Conservation (phyloP, 1,284 basidiomycete genomes). For the Porogramme epimiltina region DNA sequence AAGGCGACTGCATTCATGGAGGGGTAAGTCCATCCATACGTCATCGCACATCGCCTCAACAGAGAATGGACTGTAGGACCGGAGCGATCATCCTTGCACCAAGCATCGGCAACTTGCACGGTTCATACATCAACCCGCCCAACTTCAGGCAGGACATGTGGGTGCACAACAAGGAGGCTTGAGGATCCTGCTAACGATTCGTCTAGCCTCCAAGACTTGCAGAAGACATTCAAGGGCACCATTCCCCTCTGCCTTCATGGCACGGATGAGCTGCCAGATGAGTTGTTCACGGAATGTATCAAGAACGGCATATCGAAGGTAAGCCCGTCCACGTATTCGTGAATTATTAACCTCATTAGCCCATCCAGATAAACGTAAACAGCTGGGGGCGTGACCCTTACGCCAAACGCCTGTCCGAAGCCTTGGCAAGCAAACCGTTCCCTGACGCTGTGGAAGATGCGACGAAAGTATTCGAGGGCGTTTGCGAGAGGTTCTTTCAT, state of each 20-base stretch:
- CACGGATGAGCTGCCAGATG: conserved; percentile 47
- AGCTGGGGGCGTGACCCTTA: conserved; percentile 50
- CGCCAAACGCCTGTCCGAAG: conserved; percentile 36
- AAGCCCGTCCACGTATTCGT: neutral
- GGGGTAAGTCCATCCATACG: conserved; percentile 29
- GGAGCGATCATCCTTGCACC: conserved; percentile 49
- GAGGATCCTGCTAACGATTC: neutral
- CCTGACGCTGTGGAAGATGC: conserved; percentile 50
- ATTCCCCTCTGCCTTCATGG: conserved; percentile 48
- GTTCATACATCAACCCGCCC: conserved; percentile 46
- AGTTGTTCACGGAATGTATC: conserved; percentile 46
- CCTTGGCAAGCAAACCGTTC: conserved; percentile 40
- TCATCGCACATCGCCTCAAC: neutral
- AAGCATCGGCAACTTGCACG: conserved; percentile 52
- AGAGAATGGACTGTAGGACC: conserved; percentile 32
- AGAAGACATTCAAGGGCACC: conserved; percentile 36
- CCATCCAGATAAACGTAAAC: conserved; percentile 50
- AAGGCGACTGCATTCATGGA: conserved; percentile 47
- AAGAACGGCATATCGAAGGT: conserved; percentile 49
- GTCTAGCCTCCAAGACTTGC: conserved; percentile 39
- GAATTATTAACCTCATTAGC: neutral
- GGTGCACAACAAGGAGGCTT: conserved; percentile 7
- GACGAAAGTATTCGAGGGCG: conserved; percentile 42
- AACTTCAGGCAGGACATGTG: conserved; percentile 50
- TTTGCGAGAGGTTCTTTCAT: conserved; percentile 44